Evolutionary conservation across 2,329 filamentous ascomycete species (phyloP).

Genomic region (Fusarium chuoi): DNA sequence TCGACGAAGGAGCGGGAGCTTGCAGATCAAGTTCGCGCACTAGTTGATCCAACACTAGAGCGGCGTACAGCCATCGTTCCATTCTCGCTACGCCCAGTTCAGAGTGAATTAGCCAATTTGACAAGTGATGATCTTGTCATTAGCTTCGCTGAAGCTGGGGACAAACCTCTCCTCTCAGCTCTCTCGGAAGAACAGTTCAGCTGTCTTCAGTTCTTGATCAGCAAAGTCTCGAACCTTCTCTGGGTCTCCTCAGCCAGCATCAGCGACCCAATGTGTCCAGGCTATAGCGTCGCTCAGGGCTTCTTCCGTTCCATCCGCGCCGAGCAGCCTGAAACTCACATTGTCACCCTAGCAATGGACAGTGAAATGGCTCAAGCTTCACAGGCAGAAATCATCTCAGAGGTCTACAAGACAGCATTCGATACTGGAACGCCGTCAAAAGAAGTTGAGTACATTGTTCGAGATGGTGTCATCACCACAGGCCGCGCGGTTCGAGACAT

Average conservation of each 20-base stretch:
- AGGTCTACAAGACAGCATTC: background rate
- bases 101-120: rapidly evolving
- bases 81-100: rapidly evolving
- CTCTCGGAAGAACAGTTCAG: background rate
- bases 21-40: rapidly evolving
- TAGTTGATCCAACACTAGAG: rapidly evolving
- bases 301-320: conserved; percentile 1
- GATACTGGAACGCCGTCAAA: background rate
- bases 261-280: too few species aligned
- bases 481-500: background rate
- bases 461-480: background rate
- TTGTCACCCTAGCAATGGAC: background rate
- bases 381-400: background rate
- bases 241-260: background rate
- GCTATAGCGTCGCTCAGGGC: background rate
- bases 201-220: background rate
- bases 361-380: rapidly evolving
- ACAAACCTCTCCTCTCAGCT: background rate
- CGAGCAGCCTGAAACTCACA: background rate
- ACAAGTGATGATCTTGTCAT: background rate
- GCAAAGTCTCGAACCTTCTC: background rate
- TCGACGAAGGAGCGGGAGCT: background rate
- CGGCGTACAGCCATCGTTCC: rapidly evolving
- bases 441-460: background rate
- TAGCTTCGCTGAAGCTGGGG: background rate